Conservation (phyloP, 2,329 filamentous ascomycete species). For the Corinectria fuckeliana region DNA sequence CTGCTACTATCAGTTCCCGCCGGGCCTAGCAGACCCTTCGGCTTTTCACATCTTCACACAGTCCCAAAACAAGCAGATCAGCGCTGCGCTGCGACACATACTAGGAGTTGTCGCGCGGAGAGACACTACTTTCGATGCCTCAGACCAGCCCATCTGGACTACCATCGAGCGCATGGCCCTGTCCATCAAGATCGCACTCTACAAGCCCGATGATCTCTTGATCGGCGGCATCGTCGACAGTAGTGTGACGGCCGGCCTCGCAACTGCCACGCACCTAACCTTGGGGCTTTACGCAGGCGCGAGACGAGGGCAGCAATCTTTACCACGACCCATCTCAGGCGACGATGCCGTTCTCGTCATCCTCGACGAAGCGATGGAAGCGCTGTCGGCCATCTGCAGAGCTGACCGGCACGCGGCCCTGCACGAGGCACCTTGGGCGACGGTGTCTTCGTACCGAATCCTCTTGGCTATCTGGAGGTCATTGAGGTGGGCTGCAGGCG, state of each 20-base stretch:
- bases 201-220: slow-evolving; percentile 42
- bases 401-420: slow-evolving; percentile 13
- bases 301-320: slow-evolving; percentile 36
- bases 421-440: slow-evolving; percentile 41
- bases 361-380: slow-evolving; percentile 37
- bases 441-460: slow-evolving; percentile 37
- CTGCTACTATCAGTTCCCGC: slow-evolving; percentile 44
- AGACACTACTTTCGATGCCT: not conserved
- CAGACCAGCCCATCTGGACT: slow-evolving; percentile 37
- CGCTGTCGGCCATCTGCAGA: slow-evolving; percentile 22
- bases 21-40: slow-evolving; percentile 39
- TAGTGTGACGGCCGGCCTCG: slow-evolving; percentile 41
- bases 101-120: slow-evolving; percentile 23
- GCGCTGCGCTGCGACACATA: slow-evolving; percentile 35
- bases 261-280: slow-evolving; percentile 40
- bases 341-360: slow-evolving; percentile 39
- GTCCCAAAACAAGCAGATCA: slow-evolving; percentile 39
- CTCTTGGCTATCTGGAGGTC: slow-evolving; percentile 41
- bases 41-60: slow-evolving; percentile 45
- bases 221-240: slow-evolving; percentile 45
- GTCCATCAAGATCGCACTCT: slow-evolving; percentile 39
- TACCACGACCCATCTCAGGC: slow-evolving; percentile 30
- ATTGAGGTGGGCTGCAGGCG: slow-evolving; percentile 35
- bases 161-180: slow-evolving; percentile 35
- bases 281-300: slow-evolving; percentile 36